Evolutionary conservation across 1,284 basidiomycete genomes (phyloP), one percentile per base, ranked within the genome.

Genomic region (Ustanciosporium gigantosporum): DNA sequence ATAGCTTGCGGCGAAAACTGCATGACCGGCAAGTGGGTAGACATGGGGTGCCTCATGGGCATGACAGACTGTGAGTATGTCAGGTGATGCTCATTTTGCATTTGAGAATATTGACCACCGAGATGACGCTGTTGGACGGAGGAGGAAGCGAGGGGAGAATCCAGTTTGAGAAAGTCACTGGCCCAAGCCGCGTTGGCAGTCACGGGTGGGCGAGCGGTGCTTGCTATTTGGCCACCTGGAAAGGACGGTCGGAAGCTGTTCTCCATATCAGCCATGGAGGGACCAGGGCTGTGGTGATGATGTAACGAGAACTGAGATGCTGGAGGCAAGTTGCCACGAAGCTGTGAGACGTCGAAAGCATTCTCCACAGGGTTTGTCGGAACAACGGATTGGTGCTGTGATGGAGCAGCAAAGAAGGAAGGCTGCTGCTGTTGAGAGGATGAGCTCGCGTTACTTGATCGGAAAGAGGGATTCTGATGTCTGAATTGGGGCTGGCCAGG

Each of bases 261-360:
- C 41, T 66, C 67, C n/a, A 62, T 25, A 20, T 59, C 46, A 4
- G 49, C 41, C 43, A 48, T 47, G 23, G 39, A 49, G 13, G 38
- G 42, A 9, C 23, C 50, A 31, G 29, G 44, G 14, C 37, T 39
- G 19, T 49, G 47, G 5, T 36, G 38, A n/a, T n/a, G n/a, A 16
- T 39, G 38, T n/a, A 56, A 37, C 13, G 52, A 42, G n/a, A 41
- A 35, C 6, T 46, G 49, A 13, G 56, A 51, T 1, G 55, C 56
- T 5, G 41, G 46, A 4, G 68, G 66, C 14, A 70, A 42, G 15
- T 61, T 60, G 38, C 53, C 48, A 16, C 68, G 58, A 36, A 70
- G 51, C 41, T 66, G 57, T 19, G 67, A 57, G 21, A 70, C 62
- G 23, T 68, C 61, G 22, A 70, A 70, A 0, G 66, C 55, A 45